Percentiles rank a stretch among this genome's conserved stretches.
Conservation (phyloP, 1,284 basidiomycete species). For the Wolfiporia cocos region DNA sequence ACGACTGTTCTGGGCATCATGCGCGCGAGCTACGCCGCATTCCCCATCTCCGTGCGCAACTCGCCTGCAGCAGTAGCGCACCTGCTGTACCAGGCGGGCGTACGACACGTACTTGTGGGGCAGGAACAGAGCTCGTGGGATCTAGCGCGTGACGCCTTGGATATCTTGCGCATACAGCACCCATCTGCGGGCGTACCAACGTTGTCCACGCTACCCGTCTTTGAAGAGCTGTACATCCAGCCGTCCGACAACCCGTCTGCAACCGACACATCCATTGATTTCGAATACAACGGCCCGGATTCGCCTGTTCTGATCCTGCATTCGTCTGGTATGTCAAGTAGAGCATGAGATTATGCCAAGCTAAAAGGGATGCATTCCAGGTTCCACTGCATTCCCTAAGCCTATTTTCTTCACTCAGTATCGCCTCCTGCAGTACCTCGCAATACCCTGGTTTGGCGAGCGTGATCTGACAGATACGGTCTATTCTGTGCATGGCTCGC, state of each 20-base stretch:
- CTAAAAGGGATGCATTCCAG: slow-evolving; percentile 1
- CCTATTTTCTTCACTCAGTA: slow-evolving; percentile 8
- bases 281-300: slow-evolving; percentile 10
- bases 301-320: slow-evolving; percentile 11
- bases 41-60: neutral
- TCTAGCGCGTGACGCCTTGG: slow-evolving; percentile 8
- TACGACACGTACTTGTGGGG: slow-evolving; percentile 8
- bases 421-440: neutral
- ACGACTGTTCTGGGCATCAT: no score
- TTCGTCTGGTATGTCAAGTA: slow-evolving; percentile 1
- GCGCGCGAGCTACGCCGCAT: neutral
- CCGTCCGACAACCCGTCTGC: neutral
- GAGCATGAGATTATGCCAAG: neutral
- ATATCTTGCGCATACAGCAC: neutral
- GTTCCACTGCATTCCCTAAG: slow-evolving; percentile 13
- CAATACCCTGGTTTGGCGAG: slow-evolving; percentile 5
- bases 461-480: slow-evolving; percentile 3
- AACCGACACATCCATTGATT: neutral
- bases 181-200: no score
- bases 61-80: neutral
- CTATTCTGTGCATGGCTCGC: slow-evolving; percentile 6
- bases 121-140: slow-evolving; percentile 18
- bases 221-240: slow-evolving; percentile 1
- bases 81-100: neutral
- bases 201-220: neutral